Conservation (phyloP, 2,329 filamentous ascomycete species). For the Dactylellina drechsleri region DNA sequence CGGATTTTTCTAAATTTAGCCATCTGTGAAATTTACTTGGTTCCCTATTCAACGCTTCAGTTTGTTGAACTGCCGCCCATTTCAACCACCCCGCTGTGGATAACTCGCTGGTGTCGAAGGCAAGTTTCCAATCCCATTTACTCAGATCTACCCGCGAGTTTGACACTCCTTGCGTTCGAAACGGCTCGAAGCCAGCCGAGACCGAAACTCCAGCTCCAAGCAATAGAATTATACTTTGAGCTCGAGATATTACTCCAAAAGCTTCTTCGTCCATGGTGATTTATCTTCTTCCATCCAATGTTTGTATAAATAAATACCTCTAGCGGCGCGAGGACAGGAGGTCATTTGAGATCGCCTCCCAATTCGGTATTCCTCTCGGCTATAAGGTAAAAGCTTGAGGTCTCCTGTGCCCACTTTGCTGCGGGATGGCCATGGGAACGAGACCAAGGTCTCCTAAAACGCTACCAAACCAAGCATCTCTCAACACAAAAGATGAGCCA, state of each 20-base stretch:
- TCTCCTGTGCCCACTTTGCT: too few relatives aligned
- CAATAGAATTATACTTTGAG: conserved; percentile 5
- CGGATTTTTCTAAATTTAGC: conserved; percentile 9
- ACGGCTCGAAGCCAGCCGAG: conserved; percentile 1
- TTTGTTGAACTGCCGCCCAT: neutral
- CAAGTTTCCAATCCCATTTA: conserved; percentile 11
- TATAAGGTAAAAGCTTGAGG: too few relatives aligned
- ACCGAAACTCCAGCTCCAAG: neutral
- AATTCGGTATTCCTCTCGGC: too few relatives aligned
- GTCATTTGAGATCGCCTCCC: too few relatives aligned
- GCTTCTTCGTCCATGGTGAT: neutral
- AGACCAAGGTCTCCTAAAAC: too few relatives aligned
- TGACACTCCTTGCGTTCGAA: neutral
- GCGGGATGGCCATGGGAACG: too few relatives aligned
- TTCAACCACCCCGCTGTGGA: conserved; percentile 9
- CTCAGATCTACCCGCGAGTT: neutral
- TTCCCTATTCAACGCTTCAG: neutral
- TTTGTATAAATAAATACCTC: too few relatives aligned
- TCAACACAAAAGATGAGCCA: too few relatives aligned
- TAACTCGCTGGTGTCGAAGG: neutral
- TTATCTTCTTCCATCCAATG: too few relatives aligned
- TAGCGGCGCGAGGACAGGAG: too few relatives aligned
- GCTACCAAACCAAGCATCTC: too few relatives aligned
- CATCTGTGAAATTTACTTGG: conserved; percentile 14
- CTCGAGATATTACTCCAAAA: conserved; percentile 1